phyloP scores from a whole-genome alignment of 306 rosid genomes.

The Pachyrhizus erosus region DNA sequence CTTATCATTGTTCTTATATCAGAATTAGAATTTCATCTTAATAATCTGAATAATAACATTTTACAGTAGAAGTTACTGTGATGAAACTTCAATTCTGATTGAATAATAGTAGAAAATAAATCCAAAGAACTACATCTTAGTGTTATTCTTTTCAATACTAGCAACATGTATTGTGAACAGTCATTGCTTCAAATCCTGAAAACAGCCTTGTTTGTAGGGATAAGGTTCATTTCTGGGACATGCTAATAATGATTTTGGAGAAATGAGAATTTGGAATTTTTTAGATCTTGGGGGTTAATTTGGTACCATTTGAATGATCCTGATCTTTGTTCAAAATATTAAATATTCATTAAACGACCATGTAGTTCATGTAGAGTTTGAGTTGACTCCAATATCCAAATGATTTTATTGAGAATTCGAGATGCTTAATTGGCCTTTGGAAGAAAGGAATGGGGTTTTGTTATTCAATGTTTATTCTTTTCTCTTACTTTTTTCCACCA shows the following conservation, averaged over 20 bases:
- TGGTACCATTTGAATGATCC: background rate
- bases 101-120: background rate
- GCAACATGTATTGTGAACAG: background rate
- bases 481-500: background rate
- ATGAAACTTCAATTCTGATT: background rate
- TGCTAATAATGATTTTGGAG: conserved; percentile 1
- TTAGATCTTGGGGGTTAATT: background rate
- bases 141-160: background rate
- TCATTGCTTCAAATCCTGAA: background rate
- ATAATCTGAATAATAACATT: background rate
- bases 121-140: background rate
- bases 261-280: background rate
- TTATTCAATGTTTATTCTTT: background rate
- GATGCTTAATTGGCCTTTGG: background rate
- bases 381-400: background rate
- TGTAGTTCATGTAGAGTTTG: background rate
- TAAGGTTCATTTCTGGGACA: background rate
- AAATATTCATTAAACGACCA: background rate
- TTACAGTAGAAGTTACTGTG: background rate
- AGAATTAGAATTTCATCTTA: background rate
- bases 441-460: background rate
- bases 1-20: background rate
- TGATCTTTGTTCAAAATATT: background rate
- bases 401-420: background rate
- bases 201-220: background rate